These are phyloP conservation scores for Echites panduratus DNA, from an alignment of 257 asterid species.

Conservation along the genomic window DNA sequence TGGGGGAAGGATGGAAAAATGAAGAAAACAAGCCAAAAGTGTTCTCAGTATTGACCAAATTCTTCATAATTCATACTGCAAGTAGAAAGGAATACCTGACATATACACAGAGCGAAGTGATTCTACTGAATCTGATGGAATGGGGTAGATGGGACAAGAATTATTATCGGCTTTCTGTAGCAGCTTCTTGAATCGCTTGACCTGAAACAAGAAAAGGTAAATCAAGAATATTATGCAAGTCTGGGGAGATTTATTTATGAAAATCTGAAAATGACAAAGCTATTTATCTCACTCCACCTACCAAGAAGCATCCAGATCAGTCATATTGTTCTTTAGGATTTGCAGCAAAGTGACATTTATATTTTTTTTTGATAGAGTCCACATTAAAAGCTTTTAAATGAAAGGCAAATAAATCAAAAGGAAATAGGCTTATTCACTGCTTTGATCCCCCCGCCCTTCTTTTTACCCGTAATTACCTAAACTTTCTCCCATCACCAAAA, in stretches of 20 bases:
- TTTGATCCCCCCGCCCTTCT: too few species aligned
- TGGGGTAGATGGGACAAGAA: slow-evolving; percentile 52
- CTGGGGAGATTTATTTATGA: neutral
- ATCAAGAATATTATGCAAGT: neutral
- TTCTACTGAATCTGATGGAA: slow-evolving; percentile 56
- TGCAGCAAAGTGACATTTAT: neutral
- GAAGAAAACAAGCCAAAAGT: too few species aligned
- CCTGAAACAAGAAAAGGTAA: slow-evolving; percentile 36
- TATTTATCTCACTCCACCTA: neutral
- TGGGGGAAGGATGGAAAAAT: neutral
- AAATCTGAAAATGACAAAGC: neutral
- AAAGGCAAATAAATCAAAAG: neutral
- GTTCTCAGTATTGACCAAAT: neutral
- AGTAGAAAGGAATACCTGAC: slow-evolving; percentile 36
- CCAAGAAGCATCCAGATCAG: neutral
- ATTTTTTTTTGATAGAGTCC: neutral
- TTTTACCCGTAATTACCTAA: neutral
- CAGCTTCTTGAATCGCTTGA: slow-evolving; percentile 51
- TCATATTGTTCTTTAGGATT: neutral
- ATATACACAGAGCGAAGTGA: slow-evolving; percentile 41
- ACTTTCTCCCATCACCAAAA: neutral
- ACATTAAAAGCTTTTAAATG: too few species aligned
- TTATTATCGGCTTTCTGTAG: slow-evolving; percentile 58
- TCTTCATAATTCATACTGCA: neutral
- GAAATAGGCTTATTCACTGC: too few species aligned